Percentiles rank a stretch among this genome's conserved stretches.
Conservation (phyloP, 2,329 filamentous ascomycete species). For the Hypomyces rosellus region DNA sequence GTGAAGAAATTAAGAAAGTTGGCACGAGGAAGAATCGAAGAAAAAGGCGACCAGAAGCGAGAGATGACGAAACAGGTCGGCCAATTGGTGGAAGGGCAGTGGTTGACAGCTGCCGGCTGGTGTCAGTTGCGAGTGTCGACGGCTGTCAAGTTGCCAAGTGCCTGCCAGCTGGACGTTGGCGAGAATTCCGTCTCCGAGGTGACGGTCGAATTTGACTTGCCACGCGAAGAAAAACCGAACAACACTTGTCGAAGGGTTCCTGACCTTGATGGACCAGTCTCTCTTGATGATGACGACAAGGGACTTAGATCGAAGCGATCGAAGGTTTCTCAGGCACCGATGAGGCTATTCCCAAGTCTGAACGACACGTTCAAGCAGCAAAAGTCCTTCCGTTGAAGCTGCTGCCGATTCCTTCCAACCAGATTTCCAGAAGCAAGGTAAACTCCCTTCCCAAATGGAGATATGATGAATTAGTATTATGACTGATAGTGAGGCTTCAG, state of each 20-base stretch:
- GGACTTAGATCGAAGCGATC: too few relatives aligned
- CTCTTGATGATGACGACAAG: too few relatives aligned
- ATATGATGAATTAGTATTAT: too few relatives aligned
- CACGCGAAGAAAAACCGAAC: background rate
- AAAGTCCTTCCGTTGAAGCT: too few relatives aligned
- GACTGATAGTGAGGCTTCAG: too few relatives aligned
- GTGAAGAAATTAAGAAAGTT: background rate
- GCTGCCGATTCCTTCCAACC: too few relatives aligned
- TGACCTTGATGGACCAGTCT: background rate
- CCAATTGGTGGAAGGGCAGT: conserved; percentile 1
- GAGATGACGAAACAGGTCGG: conserved; percentile 6
- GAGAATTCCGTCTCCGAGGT: background rate
- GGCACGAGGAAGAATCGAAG: conserved; percentile 6
- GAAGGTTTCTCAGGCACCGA: too few relatives aligned
- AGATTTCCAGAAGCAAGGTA: too few relatives aligned
- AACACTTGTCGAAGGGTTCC: background rate
- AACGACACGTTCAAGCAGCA: too few relatives aligned
- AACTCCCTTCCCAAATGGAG: too few relatives aligned
- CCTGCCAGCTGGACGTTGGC: conserved; percentile 4
- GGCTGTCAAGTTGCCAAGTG: conserved; percentile 5
- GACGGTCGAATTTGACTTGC: background rate
- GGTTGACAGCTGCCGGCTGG: conserved; percentile 7
- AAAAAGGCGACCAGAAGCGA: conserved; percentile 9
- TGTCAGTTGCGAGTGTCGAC: background rate
- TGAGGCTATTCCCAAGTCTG: too few relatives aligned